Evolutionary conservation across 2,329 filamentous ascomycete species (phyloP), one percentile per base, ranked within the genome.

Genomic region (Nemania serpens): DNA sequence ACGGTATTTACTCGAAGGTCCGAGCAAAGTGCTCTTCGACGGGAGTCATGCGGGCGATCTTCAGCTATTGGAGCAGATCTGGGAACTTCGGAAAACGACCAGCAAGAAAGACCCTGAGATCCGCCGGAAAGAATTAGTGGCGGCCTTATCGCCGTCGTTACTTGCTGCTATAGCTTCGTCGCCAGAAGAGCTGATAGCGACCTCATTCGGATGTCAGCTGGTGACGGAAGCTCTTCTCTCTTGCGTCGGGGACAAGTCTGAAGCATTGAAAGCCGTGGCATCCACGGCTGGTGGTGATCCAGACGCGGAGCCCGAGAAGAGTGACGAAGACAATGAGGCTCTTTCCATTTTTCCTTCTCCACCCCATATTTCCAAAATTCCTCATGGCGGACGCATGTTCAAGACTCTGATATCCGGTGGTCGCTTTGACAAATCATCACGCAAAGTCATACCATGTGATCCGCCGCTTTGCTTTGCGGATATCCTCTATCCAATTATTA

Each of bases 381-480:
- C 86, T 0, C 82, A 82, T 68, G 90, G 87, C 42, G 92, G 91
- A 15, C 89, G 92, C 61, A 90, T 97, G 88, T 84, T 98, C 70
- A 97, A 97, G 79, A 90, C 90, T 0, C 84, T 99, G 7, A 93
- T 97, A 22, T 89, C 92, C 56, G 95, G 95, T 43, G 95, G 96
- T 25, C 88, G 87, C 59, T 99, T 91, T 73, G 92, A 98, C 76
- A 86, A 86, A 62, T 82, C 82, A 45, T 82, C 86, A 2, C 92
- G 92, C 76, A 86, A 82, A 58, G 77, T 95, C 46, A 84, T 90
- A 70, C 85, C 87, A 20, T 83, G 90, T 2, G 87, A 93, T 50
- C 92, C 93, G 15, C 84, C 91, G 7, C 81, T 98, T 58, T 84
- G 88, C 51, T 99, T 99, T 74, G 87, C 91, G 62, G 84, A 90